Evolutionary conservation across 2,329 filamentous ascomycete species (phyloP).

Genomic region (Claviceps digitariae): DNA sequence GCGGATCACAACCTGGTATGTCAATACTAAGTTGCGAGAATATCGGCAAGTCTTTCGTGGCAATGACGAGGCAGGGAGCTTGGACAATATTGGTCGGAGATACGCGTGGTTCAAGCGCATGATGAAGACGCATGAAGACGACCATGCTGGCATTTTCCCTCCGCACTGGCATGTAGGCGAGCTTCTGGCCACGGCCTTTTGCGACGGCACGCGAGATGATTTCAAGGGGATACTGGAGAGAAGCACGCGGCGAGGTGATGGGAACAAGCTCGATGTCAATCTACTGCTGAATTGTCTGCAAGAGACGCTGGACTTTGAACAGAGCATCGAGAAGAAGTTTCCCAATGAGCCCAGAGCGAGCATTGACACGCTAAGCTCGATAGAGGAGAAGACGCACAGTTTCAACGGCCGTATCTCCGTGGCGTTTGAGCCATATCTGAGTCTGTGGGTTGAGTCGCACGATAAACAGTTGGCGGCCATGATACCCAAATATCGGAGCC

Average conservation of each 20-base stretch:
- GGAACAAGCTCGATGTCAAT: slow-evolving; percentile 77
- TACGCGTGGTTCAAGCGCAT: slow-evolving; percentile 96
- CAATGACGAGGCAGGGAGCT: slow-evolving; percentile 87
- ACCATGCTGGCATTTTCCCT: slow-evolving; percentile 82
- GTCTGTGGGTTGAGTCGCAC: slow-evolving; percentile 92
- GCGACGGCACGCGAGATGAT: slow-evolving; percentile 88
- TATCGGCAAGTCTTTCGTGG: slow-evolving; percentile 92
- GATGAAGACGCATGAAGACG: slow-evolving; percentile 89
- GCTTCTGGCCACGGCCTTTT: slow-evolving; percentile 79
- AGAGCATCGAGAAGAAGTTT: slow-evolving; percentile 76
- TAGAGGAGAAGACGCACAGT: slow-evolving; percentile 59
- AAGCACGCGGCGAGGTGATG: slow-evolving; percentile 66
- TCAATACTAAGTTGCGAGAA: slow-evolving; percentile 90
- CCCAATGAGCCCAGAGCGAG: slow-evolving; percentile 60
- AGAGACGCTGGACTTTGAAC: slow-evolving; percentile 94
- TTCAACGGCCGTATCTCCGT: slow-evolving; percentile 90
- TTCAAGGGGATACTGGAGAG: slow-evolving; percentile 86
- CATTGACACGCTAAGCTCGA: slow-evolving; percentile 76
- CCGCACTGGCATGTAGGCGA: slow-evolving; percentile 81
- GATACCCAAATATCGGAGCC: slow-evolving; percentile 76
- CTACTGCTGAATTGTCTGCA: slow-evolving; percentile 78
- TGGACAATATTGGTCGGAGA: slow-evolving; percentile 90
- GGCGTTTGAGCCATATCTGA: slow-evolving; percentile 93
- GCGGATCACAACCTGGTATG: slow-evolving; percentile 87
- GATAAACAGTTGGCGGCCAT: slow-evolving; percentile 74